Conservation (phyloP, 805 yeast genomes). For the Komagataella mondaviorum region DNA sequence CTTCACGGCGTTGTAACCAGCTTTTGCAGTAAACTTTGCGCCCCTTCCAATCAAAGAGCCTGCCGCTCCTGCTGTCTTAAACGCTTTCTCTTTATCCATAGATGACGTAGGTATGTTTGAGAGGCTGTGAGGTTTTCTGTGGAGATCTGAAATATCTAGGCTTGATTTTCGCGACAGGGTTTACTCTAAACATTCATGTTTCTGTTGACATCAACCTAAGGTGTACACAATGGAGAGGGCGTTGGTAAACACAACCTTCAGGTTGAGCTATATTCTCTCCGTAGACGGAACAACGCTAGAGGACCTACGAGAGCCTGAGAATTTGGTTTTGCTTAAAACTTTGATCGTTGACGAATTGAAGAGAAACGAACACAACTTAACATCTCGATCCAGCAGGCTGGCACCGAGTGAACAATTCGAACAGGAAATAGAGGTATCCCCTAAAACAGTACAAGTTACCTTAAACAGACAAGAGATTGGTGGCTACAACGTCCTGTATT, state of each 20-base stretch:
- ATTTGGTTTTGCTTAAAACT: background rate
- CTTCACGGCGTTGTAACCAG: conserved; percentile 29
- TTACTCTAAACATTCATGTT: background rate
- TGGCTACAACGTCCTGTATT: background rate
- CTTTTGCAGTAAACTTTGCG: conserved; percentile 31
- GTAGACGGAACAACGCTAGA: background rate
- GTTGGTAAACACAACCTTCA: background rate
- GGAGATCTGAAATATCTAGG: background rate
- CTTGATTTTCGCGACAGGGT: background rate
- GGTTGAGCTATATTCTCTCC: background rate
- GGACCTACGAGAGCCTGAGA: background rate
- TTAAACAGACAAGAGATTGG: background rate
- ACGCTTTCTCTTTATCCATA: conserved; percentile 37
- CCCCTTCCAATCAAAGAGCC: conserved; percentile 39
- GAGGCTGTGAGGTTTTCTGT: background rate
- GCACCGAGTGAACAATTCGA: background rate
- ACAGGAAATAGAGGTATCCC: background rate
- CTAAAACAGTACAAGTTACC: background rate
- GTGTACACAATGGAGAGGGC: background rate
- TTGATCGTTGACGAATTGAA: background rate
- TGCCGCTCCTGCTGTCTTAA: conserved; percentile 36
- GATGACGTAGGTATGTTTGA: conserved; percentile 23
- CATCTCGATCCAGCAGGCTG: background rate
- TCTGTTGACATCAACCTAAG: background rate
- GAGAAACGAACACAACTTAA: background rate